A percentile compares a stretch with the other conserved stretches of the same genome.
phyloP scores from a whole-genome alignment of 768 basidiomycete genomes.

The Psilocybe azurescens region DNA sequence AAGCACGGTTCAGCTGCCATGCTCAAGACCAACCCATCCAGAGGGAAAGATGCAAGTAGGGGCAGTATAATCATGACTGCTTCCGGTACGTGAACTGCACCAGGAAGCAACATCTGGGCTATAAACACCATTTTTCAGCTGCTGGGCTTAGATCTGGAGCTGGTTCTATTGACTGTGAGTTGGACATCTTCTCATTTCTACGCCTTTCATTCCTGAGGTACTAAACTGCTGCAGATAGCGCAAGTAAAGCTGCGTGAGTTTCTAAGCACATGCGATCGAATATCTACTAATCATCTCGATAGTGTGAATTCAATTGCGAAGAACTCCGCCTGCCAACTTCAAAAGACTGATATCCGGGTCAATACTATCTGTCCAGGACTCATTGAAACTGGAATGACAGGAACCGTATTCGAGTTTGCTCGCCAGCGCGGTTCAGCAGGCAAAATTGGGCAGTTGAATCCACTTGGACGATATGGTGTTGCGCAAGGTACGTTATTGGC shows the following conservation, averaged over 20 bases:
- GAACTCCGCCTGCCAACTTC: constrained; percentile 80
- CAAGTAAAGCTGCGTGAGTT: constrained; percentile 90
- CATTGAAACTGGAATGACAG: constrained; percentile 94
- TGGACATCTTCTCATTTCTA: not conserved
- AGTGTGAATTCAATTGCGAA: constrained; percentile 91
- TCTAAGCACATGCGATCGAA: not conserved
- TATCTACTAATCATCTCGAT: constrained; percentile 1
- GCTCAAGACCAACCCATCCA: constrained; percentile 65
- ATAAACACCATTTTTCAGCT: constrained; percentile 45
- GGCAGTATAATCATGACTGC: constrained; percentile 92
- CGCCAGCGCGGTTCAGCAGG: constrained; percentile 71
- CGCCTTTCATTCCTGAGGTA: not conserved
- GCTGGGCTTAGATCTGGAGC: constrained; percentile 86
- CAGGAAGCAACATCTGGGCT: not conserved
- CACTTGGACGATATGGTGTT: constrained; percentile 82
- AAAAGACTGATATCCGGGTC: constrained; percentile 84
- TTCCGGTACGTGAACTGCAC: constrained; percentile 57
- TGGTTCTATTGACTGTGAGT: constrained; percentile 81
- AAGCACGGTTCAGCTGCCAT: constrained; percentile 88
- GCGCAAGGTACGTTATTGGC: constrained; percentile 61
- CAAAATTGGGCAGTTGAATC: constrained; percentile 87
- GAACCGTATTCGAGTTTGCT: constrained; percentile 75
- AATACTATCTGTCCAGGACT: constrained; percentile 92
- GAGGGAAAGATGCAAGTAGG: constrained; percentile 70
- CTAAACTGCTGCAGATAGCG: constrained; percentile 63